Conservation (phyloP, 2,329 filamentous ascomycete genomes). For the Bipolaris victoriae region DNA sequence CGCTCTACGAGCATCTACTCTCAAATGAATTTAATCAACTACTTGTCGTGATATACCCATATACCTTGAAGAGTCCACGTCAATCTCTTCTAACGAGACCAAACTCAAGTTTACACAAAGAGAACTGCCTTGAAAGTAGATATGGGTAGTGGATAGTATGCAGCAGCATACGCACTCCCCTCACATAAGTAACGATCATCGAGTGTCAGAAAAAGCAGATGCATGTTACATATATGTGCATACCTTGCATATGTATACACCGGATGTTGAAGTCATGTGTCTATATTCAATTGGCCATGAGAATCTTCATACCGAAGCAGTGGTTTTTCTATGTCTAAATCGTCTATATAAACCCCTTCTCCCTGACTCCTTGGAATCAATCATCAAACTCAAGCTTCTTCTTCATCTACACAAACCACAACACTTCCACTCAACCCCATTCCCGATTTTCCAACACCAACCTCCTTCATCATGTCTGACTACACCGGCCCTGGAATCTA, state of each 20-base stretch:
- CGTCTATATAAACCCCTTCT: background rate
- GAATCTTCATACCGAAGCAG: background rate
- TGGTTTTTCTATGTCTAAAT: no score
- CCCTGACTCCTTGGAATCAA: background rate
- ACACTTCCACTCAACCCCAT: background rate
- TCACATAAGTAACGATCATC: background rate
- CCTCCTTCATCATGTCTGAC: background rate
- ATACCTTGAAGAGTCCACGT: background rate
- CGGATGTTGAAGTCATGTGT: background rate
- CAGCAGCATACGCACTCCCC: background rate
- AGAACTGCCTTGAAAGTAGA: no score
- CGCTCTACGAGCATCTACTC: background rate
- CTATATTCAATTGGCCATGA: background rate
- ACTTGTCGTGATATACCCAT: background rate
- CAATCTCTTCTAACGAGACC: background rate
- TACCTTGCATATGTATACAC: no score
- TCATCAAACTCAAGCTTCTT: background rate
- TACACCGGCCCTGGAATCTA: conserved; percentile 8
- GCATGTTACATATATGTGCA: background rate
- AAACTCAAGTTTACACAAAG: background rate
- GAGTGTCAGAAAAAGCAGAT: background rate
- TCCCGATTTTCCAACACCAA: no score
- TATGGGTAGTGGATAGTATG: no score
- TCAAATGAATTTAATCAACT: background rate
- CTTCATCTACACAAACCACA: background rate